Evolutionary conservation across 345 rosid species (phyloP).

Genomic region (Odontarrhena argentea): DNA sequence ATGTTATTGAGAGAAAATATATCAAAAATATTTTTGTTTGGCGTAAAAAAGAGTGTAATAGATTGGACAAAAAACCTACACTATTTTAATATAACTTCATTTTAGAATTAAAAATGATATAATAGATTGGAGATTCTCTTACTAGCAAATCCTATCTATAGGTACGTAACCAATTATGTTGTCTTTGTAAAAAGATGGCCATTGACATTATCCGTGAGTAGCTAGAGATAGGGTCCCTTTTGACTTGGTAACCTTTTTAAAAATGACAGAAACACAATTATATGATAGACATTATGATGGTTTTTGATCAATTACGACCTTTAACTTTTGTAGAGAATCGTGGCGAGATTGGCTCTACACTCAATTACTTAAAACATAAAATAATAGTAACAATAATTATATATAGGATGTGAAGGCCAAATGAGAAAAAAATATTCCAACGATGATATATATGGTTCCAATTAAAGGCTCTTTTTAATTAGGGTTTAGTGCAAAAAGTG

Average conservation of each 20-base stretch:
- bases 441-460: no score
- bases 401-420: conserved; percentile 24
- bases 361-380: not conserved
- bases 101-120: no score
- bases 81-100: no score
- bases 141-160: no score
- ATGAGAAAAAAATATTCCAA: conserved; percentile 15
- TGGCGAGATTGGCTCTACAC: conserved; percentile 41
- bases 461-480: no score
- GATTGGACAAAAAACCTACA: no score
- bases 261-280: not conserved
- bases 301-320: not conserved
- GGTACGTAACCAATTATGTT: conserved; percentile 15
- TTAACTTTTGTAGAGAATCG: conserved; percentile 33
- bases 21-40: no score
- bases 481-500: no score
- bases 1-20: no score
- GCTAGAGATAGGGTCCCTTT: conserved; percentile 13
- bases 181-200: conserved; percentile 24
- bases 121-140: no score
- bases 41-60: no score
- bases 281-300: conserved; percentile 24
- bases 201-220: conserved; percentile 22
- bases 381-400: no score
- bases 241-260: conserved; percentile 23